Percentiles rank a stretch among this genome's conserved stretches.
phyloP scores from a whole-genome alignment of 306 rosid species.

The Fragaria ananassa region DNA sequence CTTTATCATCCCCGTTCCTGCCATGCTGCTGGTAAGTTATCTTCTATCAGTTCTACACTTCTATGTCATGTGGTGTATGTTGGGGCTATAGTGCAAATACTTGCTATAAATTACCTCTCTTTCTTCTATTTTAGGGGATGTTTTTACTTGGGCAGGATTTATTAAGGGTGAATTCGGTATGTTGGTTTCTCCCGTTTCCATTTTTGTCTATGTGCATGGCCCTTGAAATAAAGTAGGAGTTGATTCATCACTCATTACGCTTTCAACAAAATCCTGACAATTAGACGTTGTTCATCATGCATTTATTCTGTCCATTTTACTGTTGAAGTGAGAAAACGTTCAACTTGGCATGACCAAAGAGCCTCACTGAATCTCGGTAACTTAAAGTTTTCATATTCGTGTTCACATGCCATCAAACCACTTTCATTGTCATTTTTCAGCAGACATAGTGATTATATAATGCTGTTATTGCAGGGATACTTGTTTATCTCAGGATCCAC shows the following conservation, averaged over 20 bases:
- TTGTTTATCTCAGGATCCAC: constrained; percentile 60
- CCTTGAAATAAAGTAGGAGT: not conserved
- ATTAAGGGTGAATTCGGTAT: constrained; percentile 58
- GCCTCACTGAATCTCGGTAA: not conserved
- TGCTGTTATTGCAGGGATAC: constrained; percentile 55
- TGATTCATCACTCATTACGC: not conserved
- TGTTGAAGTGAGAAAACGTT: not conserved
- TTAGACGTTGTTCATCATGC: not conserved
- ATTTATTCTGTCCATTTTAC: not conserved
- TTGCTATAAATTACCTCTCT: constrained; percentile 26
- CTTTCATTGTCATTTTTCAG: not conserved
- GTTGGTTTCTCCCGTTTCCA: constrained; percentile 8
- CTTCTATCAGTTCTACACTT: not conserved
- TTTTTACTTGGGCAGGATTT: constrained; percentile 64
- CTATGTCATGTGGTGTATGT: constrained; percentile 13
- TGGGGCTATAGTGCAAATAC: constrained; percentile 24
- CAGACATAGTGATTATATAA: not conserved
- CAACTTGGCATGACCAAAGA: not conserved
- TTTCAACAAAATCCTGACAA: not conserved
- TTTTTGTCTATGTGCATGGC: not conserved
- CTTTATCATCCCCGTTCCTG: constrained; percentile 78
- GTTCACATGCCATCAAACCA: constrained; percentile 6
- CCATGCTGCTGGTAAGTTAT: constrained; percentile 60
- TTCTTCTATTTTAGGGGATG: constrained; percentile 54
- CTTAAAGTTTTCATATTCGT: not conserved